phyloP scores from a whole-genome alignment of 1,139 yeast genomes.

The Kodamaea sp. region DNA sequence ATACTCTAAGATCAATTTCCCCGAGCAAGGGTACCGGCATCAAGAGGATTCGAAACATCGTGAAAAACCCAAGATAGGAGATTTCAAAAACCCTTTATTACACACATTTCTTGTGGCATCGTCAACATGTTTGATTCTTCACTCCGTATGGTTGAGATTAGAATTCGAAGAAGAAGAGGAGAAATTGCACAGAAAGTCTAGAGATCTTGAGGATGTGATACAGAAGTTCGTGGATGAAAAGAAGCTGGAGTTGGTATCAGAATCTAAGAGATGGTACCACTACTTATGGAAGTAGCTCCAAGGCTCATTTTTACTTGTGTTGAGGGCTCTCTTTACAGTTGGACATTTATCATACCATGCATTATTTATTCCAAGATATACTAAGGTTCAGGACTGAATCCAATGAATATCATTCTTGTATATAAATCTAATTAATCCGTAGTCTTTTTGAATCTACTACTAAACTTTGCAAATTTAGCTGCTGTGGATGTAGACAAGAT shows the following conservation, averaged over 20 bases:
- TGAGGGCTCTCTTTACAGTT: no score
- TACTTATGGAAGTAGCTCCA: slow-evolving; percentile 26
- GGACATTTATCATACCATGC: no score
- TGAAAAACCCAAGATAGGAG: slow-evolving; percentile 36
- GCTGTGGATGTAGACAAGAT: slow-evolving; percentile 32
- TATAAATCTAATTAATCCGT: background rate
- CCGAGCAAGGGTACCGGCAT: slow-evolving; percentile 4
- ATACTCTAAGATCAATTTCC: slow-evolving; percentile 8
- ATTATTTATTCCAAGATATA: no score
- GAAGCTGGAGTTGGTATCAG: slow-evolving; percentile 19
- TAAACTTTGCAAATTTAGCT: slow-evolving; percentile 44
- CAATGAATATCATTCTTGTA: no score
- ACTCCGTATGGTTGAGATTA: slow-evolving; percentile 33
- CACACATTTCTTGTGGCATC: slow-evolving; percentile 46
- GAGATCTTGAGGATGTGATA: slow-evolving; percentile 30
- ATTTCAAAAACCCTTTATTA: slow-evolving; percentile 40
- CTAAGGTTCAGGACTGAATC: no score
- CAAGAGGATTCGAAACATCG: slow-evolving; percentile 2
- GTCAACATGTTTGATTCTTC: slow-evolving; percentile 39
- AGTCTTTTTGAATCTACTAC: slow-evolving; percentile 34
- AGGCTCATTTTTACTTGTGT: no score
- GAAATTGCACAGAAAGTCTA: slow-evolving; percentile 25
- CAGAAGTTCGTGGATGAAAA: slow-evolving; percentile 34
- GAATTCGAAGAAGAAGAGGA: slow-evolving; percentile 34
- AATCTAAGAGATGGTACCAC: slow-evolving; percentile 23